Conservation (phyloP, 345 rosid species). For the Linum lewisii region DNA sequence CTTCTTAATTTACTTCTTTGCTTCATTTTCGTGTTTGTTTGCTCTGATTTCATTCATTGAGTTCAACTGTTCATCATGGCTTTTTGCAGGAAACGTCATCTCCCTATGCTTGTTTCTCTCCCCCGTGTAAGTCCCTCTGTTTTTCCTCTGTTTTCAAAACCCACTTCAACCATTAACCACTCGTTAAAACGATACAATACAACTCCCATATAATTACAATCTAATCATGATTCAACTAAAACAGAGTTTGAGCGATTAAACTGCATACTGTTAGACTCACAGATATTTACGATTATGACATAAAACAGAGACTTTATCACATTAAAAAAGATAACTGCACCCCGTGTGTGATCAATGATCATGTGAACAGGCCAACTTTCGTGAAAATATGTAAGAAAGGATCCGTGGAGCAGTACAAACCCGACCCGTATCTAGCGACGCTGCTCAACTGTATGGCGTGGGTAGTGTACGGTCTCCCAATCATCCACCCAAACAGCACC, state of each 20-base stretch:
- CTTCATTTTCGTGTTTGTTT: no score
- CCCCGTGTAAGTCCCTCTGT: slow-evolving; percentile 49
- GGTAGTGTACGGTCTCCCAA: slow-evolving; percentile 76
- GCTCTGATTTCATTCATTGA: neutral
- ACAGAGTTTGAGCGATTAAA: no score
- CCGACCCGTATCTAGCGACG: slow-evolving; percentile 71
- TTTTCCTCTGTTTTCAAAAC: neutral
- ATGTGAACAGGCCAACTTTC: slow-evolving; percentile 66
- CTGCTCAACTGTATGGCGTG: slow-evolving; percentile 70
- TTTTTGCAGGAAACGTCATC: slow-evolving; percentile 61
- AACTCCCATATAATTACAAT: no score
- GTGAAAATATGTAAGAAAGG: slow-evolving; percentile 50
- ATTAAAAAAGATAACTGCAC: no score
- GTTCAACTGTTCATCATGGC: neutral
- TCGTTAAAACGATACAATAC: no score
- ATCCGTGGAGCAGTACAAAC: slow-evolving; percentile 69
- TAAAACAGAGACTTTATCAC: no score
- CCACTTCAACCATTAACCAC: no score
- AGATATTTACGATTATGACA: no score
- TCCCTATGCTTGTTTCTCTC: slow-evolving; percentile 70
- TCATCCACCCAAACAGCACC: slow-evolving; percentile 56
- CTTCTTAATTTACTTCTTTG: no score
- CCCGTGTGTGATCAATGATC: no score
- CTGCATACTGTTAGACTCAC: no score
- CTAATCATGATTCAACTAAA: no score